Base-by-base conservation (phyloP, 257 asterid species). In the Salvia hispanica region DNA sequence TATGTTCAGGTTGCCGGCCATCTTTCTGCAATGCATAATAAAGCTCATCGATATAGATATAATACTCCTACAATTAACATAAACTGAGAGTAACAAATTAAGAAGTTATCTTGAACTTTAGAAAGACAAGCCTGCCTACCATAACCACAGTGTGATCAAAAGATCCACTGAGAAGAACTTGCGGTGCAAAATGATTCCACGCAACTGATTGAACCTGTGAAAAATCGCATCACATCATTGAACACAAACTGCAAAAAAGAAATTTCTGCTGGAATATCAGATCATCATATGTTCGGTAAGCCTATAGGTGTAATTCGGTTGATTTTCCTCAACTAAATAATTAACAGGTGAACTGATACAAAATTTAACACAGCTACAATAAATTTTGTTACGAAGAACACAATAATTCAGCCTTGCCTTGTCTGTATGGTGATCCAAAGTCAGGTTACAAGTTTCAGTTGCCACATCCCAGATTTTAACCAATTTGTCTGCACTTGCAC, bases 401-500 rank as follows among this genome's bases (percentile, higher is more conserved):
- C 31, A 62, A 52, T 45, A 58, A 48, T 40, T 16, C 12, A 63
- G 70, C 12, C 67, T 62, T 80, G 79, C 98, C 95, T 87, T 88
- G 82, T 94, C 96, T 18, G 89, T 82, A 60, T 91, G 99, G 77
- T 91, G 81, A 5, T 84, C 93, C 90, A 88, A 79, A 62, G 96
- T 88, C 74, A 83, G 46, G 63, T 61, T 76, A 77, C 99, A 94
- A 10, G 83, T 79, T 84, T 81, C 86, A 46, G 91, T 88, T 51
- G 89, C 82, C 75, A 88, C 84, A 54, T 94, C 96, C 99, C 96
- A 88, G 73, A 91, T 78, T 81, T 88, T 88, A 58, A 94, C 96
- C 79, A 82, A 71, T 63, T 88, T 87, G 84, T 91, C 99, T 3
- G 95, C 96, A 80, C 96, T 85, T 39, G 95, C 97, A 80, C 96